A percentile compares a stretch with the other conserved stretches of the same genome.
Evolutionary conservation across 176 grass and related monocot species (phyloP).

Genomic region (Lolium rigidum): DNA sequence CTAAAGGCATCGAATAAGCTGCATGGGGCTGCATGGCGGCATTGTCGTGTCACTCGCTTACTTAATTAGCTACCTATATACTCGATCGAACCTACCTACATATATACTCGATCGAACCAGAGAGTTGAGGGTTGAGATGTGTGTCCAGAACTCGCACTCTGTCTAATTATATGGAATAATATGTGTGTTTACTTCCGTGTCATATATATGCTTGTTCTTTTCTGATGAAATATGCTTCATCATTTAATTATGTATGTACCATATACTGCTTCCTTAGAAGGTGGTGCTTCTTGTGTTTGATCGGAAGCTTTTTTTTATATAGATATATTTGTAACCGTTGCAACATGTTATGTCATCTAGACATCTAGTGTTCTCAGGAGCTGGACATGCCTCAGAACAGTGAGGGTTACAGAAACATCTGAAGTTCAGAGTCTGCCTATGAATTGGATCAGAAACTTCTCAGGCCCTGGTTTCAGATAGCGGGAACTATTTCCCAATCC

Average conservation of each 20-base stretch:
- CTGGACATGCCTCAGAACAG: too few species aligned
- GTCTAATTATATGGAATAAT: conserved; percentile 29
- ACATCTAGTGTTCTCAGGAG: too few species aligned
- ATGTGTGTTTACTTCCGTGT: background rate
- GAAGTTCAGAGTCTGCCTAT: too few species aligned
- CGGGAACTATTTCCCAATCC: background rate
- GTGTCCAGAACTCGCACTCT: conserved; percentile 12
- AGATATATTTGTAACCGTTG: too few species aligned
- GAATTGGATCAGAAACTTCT: background rate
- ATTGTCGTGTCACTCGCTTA: background rate
- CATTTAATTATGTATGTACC: too few species aligned
- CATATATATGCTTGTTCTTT: background rate
- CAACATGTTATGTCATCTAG: too few species aligned
- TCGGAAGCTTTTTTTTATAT: too few species aligned
- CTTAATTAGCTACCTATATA: conserved; percentile 2
- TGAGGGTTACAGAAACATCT: too few species aligned
- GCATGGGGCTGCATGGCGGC: too few species aligned
- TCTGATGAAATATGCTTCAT: background rate
- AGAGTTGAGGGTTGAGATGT: background rate
- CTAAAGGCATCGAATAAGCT: background rate
- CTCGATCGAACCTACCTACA: background rate
- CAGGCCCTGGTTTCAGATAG: background rate
- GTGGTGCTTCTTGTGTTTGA: too few species aligned
- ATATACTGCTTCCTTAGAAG: too few species aligned
- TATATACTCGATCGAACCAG: background rate